Evolutionary conservation across 202 grass and related monocot genomes (phyloP).

Genomic region (Panicum hallii): DNA sequence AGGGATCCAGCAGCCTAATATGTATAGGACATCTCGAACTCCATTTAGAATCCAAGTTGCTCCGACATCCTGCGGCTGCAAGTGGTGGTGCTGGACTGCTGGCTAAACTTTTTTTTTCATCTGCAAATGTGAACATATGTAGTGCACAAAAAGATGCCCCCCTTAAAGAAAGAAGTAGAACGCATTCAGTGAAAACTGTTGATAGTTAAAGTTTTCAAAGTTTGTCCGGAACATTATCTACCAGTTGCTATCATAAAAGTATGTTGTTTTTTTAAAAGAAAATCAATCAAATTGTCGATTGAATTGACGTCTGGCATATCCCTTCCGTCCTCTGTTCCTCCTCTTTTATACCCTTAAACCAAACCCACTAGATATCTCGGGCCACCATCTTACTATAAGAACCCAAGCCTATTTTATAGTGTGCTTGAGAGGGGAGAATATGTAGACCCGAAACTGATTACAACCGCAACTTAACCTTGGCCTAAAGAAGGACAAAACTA

Average conservation of each 20-base stretch:
- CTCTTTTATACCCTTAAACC: neutral
- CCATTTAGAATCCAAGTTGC: constrained; percentile 5
- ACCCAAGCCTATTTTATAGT: neutral
- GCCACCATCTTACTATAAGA: neutral
- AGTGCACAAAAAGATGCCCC: neutral
- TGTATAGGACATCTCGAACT: neutral
- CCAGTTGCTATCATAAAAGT: neutral
- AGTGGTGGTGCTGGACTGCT: neutral
- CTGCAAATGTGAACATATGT: neutral
- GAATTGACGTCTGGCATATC: neutral
- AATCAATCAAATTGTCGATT: neutral
- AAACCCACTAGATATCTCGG: neutral
- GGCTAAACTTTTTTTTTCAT: neutral
- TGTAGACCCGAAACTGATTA: neutral
- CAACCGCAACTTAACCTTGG: neutral
- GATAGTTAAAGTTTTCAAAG: neutral
- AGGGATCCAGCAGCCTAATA: neutral
- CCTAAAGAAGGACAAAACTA: neutral
- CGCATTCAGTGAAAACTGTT: neutral
- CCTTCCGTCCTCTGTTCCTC: neutral
- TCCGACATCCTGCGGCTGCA: neutral
- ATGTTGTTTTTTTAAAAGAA: neutral
- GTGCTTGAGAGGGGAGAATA: neutral
- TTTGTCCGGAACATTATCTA: neutral
- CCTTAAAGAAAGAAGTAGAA: neutral